Evolutionary conservation across 768 basidiomycete species (phyloP), one percentile per base, ranked within the genome.

Genomic region (Russula emetica): DNA sequence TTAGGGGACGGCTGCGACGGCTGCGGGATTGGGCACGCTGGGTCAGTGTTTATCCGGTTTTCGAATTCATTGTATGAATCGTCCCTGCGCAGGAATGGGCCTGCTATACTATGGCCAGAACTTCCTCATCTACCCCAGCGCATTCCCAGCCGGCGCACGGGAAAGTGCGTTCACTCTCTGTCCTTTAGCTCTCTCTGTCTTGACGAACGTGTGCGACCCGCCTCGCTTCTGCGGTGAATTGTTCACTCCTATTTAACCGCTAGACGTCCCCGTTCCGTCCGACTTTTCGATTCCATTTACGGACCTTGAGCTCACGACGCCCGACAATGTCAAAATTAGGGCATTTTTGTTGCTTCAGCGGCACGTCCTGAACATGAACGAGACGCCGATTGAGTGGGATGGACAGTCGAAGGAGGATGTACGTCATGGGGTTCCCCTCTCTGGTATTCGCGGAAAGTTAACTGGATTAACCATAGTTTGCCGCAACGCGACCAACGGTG

Each of bases 111-210:
- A 89, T 68, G 92, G 90, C 32, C 94, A 98, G 73, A 88, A 87
- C 72, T 88, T 83, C 69, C 79, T 98, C 58, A 95, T 98, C 72
- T 98, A 96, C 73, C 94, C 94, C 0, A 87, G 92, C 20, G 86
- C 87, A 9, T 87, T 83, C 54, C 86, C 91, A 60, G 82, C 85
- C 5, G 93, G 93, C 1, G 93, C 93, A 28, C 79, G 94, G 54
- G 86, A 79, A 70, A 82, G 93, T 91, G 62, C 63, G 77, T 63
- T 6, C 8, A 36, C 18, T 10, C 22, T n/a, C 32, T 36, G 52
- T 28, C 11, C 30, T 28, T 13, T 18, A n/a, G 6, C 14, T 18
- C 24, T 34, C 10, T 3, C n/a, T 26, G 24, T 55, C 13, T 45
- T 59, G 62, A 50, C 47, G n/a, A 5, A 22, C 36, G n/a, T 24